Evolutionary conservation across 306 rosid genomes (phyloP).

Genomic region (Glycine latifolia): DNA sequence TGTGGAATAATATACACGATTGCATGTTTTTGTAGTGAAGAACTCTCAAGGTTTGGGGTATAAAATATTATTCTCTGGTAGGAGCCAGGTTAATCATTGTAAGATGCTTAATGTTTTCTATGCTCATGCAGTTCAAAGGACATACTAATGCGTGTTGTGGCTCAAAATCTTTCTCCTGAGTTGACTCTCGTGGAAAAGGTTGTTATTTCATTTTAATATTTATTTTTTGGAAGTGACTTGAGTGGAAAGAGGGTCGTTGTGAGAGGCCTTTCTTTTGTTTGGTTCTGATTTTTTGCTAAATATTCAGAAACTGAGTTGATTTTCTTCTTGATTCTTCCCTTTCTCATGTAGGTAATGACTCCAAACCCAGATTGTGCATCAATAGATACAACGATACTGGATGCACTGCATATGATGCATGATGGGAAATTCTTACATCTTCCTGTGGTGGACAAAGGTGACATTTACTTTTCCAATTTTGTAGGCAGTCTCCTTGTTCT

Average conservation of each 20-base stretch:
- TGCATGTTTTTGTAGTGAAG: slow-evolving; percentile 31
- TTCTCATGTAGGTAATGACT: slow-evolving; percentile 79
- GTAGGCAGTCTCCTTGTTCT: slow-evolving; percentile 23
- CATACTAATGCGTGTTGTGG: slow-evolving; percentile 92
- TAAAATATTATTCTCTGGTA: slow-evolving; percentile 26
- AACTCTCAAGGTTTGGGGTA: background rate
- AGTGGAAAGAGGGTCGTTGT: slow-evolving; percentile 47
- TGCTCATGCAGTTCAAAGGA: slow-evolving; percentile 82
- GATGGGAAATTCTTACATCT: slow-evolving; percentile 95
- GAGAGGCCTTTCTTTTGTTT: slow-evolving; percentile 40
- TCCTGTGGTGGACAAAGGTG: slow-evolving; percentile 92
- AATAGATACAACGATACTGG: slow-evolving; percentile 85
- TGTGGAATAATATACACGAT: slow-evolving; percentile 24
- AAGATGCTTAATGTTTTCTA: slow-evolving; percentile 30
- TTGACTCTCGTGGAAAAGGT: slow-evolving; percentile 93
- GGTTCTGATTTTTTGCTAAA: slow-evolving; percentile 41
- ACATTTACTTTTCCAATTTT: slow-evolving; percentile 48
- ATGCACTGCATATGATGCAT: slow-evolving; percentile 93
- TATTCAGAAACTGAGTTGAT: slow-evolving; percentile 14
- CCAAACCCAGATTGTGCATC: slow-evolving; percentile 91
- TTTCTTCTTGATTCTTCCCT: slow-evolving; percentile 37
- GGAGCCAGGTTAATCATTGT: background rate
- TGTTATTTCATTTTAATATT: slow-evolving; percentile 10
- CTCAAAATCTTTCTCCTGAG: slow-evolving; percentile 89
- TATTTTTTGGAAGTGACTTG: slow-evolving; percentile 39